Conservation (phyloP, 768 basidiomycete genomes). For the Lyophyllum shimeji region DNA sequence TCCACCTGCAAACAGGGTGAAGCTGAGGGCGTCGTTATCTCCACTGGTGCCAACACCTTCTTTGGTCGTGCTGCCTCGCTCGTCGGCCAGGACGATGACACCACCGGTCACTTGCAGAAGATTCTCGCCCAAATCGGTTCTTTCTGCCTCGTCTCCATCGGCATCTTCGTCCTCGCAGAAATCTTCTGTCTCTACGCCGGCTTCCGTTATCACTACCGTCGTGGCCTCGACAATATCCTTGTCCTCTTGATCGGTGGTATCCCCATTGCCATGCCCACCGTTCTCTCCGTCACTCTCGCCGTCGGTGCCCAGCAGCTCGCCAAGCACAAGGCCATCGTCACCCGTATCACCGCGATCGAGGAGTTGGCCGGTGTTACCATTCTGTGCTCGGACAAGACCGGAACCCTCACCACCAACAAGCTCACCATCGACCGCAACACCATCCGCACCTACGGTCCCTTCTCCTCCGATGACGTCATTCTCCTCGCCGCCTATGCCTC, state of each 20-base stretch:
- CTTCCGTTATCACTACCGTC: conserved; percentile 89
- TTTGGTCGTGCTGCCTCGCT: conserved; percentile 98
- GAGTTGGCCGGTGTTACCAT: conserved; percentile 98
- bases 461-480: conserved; percentile 88
- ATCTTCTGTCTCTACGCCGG: conserved; percentile 92
- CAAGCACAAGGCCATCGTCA: conserved; percentile 99
- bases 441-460: conserved; percentile 87
- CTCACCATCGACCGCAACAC: conserved; percentile 94
- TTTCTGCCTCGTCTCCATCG: conserved; percentile 96
- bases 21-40: conserved; percentile 98
- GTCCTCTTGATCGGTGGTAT: conserved; percentile 99
- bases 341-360: conserved; percentile 98
- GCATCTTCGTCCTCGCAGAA: conserved; percentile 92
- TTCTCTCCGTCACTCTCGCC: conserved; percentile 95
- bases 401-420: conserved; percentile 98
- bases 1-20: conserved; percentile 99
- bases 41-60: conserved; percentile 97
- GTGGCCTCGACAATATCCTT: conserved; percentile 95
- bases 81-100: conserved; percentile 96
- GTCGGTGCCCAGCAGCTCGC: conserved; percentile 99
- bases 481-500: conserved; percentile 95
- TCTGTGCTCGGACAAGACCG: conserved; percentile 98
- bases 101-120: conserved; percentile 97
- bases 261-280: conserved; percentile 99
- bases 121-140: conserved; percentile 97